These are phyloP conservation scores for Alternaria postmessia DNA, from an alignment of 2,329 filamentous ascomycete species.

Conservation along the genomic window DNA sequence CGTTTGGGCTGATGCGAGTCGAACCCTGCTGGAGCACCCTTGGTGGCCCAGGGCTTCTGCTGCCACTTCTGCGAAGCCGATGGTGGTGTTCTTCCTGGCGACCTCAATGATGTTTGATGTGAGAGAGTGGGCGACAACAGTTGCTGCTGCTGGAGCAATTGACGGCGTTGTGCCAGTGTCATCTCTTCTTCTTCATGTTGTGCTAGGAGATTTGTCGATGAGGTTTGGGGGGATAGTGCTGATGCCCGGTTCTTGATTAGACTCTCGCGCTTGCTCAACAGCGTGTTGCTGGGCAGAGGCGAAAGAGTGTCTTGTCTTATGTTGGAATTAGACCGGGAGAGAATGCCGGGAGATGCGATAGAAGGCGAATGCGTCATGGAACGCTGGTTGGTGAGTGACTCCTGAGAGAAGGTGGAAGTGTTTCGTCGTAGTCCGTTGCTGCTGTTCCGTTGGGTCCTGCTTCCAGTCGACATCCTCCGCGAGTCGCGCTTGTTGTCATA, in stretches of 20 bases:
- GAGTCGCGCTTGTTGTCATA: constrained; percentile 31
- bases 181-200: constrained; percentile 67
- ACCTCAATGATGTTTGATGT: constrained; percentile 20
- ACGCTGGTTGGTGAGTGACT: constrained; percentile 26
- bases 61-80: constrained; percentile 42
- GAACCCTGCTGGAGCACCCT: constrained; percentile 39
- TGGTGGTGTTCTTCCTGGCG: constrained; percentile 30
- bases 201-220: constrained; percentile 36
- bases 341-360: constrained; percentile 15
- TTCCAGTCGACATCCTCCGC: constrained; percentile 34
- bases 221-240: constrained; percentile 47
- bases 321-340: constrained; percentile 36
- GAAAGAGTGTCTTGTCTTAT: constrained; percentile 26
- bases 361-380: constrained; percentile 30
- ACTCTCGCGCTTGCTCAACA: constrained; percentile 64
- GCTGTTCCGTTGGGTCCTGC: constrained; percentile 28
- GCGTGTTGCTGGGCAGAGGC: constrained; percentile 52
- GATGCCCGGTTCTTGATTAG: constrained; percentile 56
- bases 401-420: constrained; percentile 33
- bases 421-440: constrained; percentile 28
- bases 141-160: constrained; percentile 48
- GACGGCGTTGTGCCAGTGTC: constrained; percentile 71
- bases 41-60: constrained; percentile 36
- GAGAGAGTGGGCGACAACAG: constrained; percentile 18
- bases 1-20: constrained; percentile 51